Conservation (phyloP, 2,329 filamentous ascomycete species). For the Epichloe brachyelytri region DNA sequence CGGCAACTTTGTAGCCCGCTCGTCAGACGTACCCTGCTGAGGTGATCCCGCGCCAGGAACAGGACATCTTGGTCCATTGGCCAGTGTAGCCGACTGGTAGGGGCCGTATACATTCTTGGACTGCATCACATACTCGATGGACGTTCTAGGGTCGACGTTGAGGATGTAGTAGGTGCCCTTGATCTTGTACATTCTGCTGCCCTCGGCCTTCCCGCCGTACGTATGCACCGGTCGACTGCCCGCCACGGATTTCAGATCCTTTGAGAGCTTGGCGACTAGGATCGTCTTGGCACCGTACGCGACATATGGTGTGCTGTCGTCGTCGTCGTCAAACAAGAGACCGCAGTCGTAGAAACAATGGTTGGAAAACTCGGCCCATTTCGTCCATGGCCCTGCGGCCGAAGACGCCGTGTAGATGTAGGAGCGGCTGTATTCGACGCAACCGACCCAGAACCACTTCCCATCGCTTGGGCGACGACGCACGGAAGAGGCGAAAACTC, state of each 20-base stretch:
- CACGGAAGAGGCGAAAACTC: not conserved
- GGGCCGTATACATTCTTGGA: not conserved
- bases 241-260: not conserved
- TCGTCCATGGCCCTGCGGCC: not conserved
- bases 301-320: not conserved
- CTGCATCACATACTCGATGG: not conserved
- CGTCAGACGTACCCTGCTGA: not conserved
- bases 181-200: not conserved
- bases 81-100: not conserved
- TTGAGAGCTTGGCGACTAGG: not conserved
- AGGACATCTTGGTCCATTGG: not conserved
- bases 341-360: conserved; percentile 1
- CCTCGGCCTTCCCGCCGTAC: not conserved
- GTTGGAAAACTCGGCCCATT: not conserved
- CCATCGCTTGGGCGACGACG: not conserved
- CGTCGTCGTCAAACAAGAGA: not conserved
- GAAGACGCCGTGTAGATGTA: not conserved
- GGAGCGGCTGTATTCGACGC: not conserved
- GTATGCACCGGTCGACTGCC: not conserved
- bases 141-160: not conserved
- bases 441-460: not conserved
- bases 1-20: not conserved
- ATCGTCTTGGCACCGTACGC: not conserved
- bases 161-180: conserved; percentile 1
- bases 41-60: not conserved